These are phyloP conservation scores for Hyaloscypha hepaticicola DNA, from an alignment of 495 filamentous ascomycete genomes.

Conservation along the genomic window DNA sequence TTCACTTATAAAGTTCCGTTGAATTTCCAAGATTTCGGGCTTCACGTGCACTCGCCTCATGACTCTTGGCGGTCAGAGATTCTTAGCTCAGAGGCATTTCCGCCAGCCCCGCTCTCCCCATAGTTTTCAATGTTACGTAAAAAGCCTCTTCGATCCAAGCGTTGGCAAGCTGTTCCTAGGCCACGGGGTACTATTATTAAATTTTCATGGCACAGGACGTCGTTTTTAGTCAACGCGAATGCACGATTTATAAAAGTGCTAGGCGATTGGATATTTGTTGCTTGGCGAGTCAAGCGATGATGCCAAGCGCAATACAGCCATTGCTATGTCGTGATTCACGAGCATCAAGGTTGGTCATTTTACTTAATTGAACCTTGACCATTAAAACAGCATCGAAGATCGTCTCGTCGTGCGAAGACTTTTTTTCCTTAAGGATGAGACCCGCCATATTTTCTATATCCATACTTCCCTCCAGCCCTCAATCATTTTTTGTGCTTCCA, in stretches of 20 bases:
- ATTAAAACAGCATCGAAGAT: not conserved
- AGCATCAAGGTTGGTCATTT: not conserved
- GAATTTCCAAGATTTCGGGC: not conserved
- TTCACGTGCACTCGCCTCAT: constrained; percentile 1
- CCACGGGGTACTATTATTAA: not conserved
- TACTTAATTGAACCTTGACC: not conserved
- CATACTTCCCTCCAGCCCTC: not conserved
- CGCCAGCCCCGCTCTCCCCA: constrained; percentile 7
- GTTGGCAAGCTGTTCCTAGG: not conserved
- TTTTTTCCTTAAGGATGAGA: not conserved
- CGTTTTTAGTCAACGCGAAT: constrained; percentile 12
- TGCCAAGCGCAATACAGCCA: not conserved
- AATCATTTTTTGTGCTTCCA: not conserved
- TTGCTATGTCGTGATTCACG: not conserved
- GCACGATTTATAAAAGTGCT: constrained; percentile 8
- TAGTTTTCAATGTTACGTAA: constrained; percentile 6
- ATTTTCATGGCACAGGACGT: constrained; percentile 1
- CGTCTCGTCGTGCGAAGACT: not conserved
- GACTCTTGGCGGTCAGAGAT: not conserved
- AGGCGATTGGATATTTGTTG: constrained; percentile 9
- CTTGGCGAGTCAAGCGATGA: constrained; percentile 10
- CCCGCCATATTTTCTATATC: not conserved
- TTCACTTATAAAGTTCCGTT: too few species aligned
- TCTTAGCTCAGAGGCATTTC: constrained; percentile 1
- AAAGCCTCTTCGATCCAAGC: not conserved